Conservation (phyloP, 2,329 filamentous ascomycete genomes). For the Diaporthe eres region DNA sequence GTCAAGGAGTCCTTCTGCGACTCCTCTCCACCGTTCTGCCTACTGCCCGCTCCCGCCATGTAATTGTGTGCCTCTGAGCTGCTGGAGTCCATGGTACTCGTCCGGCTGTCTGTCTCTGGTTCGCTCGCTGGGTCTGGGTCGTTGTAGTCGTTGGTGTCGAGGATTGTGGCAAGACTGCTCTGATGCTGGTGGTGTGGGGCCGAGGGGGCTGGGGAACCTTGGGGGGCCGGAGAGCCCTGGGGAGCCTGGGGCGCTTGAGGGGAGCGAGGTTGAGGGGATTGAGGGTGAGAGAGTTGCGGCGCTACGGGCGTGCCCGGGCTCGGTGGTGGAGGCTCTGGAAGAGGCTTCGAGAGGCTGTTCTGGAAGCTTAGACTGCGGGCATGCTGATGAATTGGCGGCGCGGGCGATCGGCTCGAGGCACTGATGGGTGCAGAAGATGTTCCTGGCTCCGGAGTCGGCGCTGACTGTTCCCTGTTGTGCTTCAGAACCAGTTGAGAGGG, state of each 20-base stretch:
- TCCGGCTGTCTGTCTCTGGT: slow-evolving; percentile 56
- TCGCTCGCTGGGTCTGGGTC: slow-evolving; percentile 40
- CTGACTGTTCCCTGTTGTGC: slow-evolving; percentile 49
- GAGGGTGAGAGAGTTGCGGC: slow-evolving; percentile 44
- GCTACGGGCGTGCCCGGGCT: slow-evolving; percentile 52
- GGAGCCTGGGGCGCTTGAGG: background rate
- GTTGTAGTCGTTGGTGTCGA: slow-evolving; percentile 49
- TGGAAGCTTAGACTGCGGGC: slow-evolving; percentile 68
- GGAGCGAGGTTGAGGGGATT: slow-evolving; percentile 31
- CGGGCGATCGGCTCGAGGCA: slow-evolving; percentile 41
- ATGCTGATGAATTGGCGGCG: slow-evolving; percentile 57
- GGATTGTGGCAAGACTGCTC: slow-evolving; percentile 51
- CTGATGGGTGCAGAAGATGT: slow-evolving; percentile 48
- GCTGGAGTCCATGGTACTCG: slow-evolving; percentile 65
- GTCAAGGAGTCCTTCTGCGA: slow-evolving; percentile 61
- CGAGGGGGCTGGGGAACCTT: slow-evolving; percentile 5
- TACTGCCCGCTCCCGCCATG: slow-evolving; percentile 53
- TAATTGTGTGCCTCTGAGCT: slow-evolving; percentile 46
- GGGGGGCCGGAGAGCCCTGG: slow-evolving; percentile 12
- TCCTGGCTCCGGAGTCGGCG: slow-evolving; percentile 46
- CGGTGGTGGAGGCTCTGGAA: slow-evolving; percentile 64
- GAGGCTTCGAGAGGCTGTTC: slow-evolving; percentile 70
- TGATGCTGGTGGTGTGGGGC: slow-evolving; percentile 40
- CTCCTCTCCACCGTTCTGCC: slow-evolving; percentile 63
- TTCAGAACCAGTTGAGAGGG: slow-evolving; percentile 58